These are phyloP conservation scores for Buddleja alternifolia DNA, from an alignment of 257 asterid species.

Conservation along the genomic window DNA sequence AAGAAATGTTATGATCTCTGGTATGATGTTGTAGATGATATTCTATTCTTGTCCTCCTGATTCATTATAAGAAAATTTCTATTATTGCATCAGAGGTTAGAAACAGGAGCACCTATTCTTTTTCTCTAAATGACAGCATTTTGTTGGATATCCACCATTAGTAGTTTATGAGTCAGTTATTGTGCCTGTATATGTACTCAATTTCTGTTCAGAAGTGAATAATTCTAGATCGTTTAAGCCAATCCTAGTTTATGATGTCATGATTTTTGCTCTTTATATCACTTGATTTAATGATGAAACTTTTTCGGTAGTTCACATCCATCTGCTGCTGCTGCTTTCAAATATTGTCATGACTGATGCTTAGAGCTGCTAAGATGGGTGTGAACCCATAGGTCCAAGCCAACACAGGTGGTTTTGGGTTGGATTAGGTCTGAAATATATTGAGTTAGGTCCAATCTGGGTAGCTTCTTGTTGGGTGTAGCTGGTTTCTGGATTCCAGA, in stretches of 20 bases:
- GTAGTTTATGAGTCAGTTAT: not conserved
- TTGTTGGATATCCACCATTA: not conserved
- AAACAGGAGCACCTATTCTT: no score
- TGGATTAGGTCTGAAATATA: no score
- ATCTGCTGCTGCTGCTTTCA: not conserved
- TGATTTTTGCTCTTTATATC: not conserved
- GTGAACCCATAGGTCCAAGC: no score
- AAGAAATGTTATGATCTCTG: not conserved
- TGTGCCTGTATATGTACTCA: not conserved
- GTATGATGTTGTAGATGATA: constrained; percentile 2
- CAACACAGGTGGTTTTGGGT: no score
- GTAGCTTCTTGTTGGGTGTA: no score
- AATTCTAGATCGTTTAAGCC: not conserved
- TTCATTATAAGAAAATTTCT: not conserved
- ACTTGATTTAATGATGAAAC: not conserved
- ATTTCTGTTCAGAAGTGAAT: constrained; percentile 9
- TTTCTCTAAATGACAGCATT: not conserved
- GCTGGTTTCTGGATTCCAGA: no score
- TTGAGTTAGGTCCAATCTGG: no score
- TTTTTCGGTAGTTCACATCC: not conserved
- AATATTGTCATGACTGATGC: not conserved
- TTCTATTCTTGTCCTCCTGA: not conserved
- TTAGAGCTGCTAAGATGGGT: no score
- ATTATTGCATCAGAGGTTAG: not conserved
- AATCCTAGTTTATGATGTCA: not conserved